These are phyloP conservation scores for Rubroboletus satanas DNA, from an alignment of 768 basidiomycete genomes.

Conservation along the genomic window DNA sequence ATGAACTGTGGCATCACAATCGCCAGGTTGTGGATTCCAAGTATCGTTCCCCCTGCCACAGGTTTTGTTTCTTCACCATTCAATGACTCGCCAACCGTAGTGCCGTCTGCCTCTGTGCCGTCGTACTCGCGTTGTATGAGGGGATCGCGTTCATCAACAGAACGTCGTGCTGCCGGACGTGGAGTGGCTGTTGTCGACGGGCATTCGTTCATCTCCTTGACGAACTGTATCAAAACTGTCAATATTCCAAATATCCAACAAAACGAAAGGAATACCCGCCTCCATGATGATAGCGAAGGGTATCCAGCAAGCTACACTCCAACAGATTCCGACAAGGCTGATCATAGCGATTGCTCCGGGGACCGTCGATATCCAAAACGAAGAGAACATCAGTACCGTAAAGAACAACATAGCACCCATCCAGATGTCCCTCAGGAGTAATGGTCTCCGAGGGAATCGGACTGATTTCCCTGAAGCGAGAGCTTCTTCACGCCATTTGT, in stretches of 20 bases:
- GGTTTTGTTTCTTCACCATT: slow-evolving; percentile 36
- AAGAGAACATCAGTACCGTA: slow-evolving; percentile 71
- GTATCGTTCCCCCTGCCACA: slow-evolving; percentile 82
- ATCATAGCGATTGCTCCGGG: slow-evolving; percentile 75
- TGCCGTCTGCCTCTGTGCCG: slow-evolving; percentile 41
- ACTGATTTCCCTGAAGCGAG: slow-evolving; percentile 69
- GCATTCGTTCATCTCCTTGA: slow-evolving; percentile 63
- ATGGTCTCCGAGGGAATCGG: slow-evolving; percentile 81
- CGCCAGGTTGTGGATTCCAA: slow-evolving; percentile 93
- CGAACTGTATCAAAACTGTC: slow-evolving; percentile 41
- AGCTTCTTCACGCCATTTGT: slow-evolving; percentile 83
- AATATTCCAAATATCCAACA: neutral
- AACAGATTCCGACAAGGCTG: slow-evolving; percentile 84
- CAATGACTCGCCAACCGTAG: slow-evolving; percentile 29
- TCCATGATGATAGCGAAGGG: slow-evolving; percentile 99
- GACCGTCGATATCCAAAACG: slow-evolving; percentile 83
- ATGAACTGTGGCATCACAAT: slow-evolving; percentile 95
- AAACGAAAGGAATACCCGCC: slow-evolving; percentile 52
- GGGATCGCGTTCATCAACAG: slow-evolving; percentile 42
- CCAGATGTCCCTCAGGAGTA: slow-evolving; percentile 93
- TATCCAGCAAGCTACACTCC: slow-evolving; percentile 98
- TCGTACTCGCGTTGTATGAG: slow-evolving; percentile 51
- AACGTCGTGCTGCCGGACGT: slow-evolving; percentile 30
- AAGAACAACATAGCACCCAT: slow-evolving; percentile 82
- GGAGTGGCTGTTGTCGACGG: slow-evolving; percentile 16